A percentile compares a stretch with the other conserved stretches of the same genome.
Evolutionary conservation across 2,329 filamentous ascomycete genomes (phyloP).

Genomic region (Talaromyces sp.): DNA sequence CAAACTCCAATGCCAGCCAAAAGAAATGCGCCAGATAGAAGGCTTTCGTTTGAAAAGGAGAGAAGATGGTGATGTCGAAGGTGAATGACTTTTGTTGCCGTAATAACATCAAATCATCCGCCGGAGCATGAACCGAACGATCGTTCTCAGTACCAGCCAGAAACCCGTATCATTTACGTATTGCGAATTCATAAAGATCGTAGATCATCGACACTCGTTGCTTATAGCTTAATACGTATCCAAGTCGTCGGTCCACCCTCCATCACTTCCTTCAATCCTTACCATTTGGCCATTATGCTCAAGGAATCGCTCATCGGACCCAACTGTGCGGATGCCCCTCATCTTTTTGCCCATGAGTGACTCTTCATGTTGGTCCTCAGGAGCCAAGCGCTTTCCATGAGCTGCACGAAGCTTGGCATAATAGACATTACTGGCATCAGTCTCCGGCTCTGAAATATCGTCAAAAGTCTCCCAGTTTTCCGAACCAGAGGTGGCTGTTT

Average conservation of each 20-base stretch:
- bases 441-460: conserved; percentile 71
- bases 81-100: background rate
- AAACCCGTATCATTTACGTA: conserved; percentile 8
- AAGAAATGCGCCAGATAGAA: conserved; percentile 8
- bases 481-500: conserved; percentile 71
- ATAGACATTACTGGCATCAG: conserved; percentile 73
- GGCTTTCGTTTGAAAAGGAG: background rate
- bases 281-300: conserved; percentile 44
- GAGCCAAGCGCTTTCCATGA: conserved; percentile 60
- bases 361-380: conserved; percentile 35
- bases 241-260: conserved; percentile 53
- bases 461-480: conserved; percentile 99
- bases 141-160: conserved; percentile 10
- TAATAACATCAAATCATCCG: conserved; percentile 1
- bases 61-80: background rate
- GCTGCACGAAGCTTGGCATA: conserved; percentile 72
- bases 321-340: conserved; percentile 17
- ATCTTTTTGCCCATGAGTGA: conserved; percentile 39
- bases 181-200: conserved; percentile 17
- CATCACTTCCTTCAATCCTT: conserved; percentile 50
- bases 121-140: conserved; percentile 2
- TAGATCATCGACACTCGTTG: conserved; percentile 10
- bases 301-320: conserved; percentile 37
- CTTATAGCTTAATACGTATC: conserved; percentile 35
- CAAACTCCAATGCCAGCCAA: conserved; percentile 9